Conservation (phyloP, 1,139 yeast genomes). For the Protomyces arabidopsidicola region DNA sequence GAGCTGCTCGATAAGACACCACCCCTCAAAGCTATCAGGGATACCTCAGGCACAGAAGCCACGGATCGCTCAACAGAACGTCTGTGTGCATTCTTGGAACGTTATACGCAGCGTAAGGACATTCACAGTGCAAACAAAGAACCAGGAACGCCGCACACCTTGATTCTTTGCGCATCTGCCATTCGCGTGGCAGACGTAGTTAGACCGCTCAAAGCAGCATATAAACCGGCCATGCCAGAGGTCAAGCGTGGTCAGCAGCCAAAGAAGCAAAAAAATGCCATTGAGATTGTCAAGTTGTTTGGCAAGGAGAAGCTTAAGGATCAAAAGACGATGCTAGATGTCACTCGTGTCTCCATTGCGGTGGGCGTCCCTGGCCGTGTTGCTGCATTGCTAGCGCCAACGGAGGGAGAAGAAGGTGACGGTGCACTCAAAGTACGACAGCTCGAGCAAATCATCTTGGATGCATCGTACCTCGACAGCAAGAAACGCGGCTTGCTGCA, state of each 20-base stretch:
- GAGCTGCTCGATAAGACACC: slow-evolving; percentile 5
- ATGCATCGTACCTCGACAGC: slow-evolving; percentile 10
- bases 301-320: slow-evolving; percentile 12
- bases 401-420: not conserved
- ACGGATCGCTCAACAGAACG: not conserved
- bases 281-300: slow-evolving; percentile 4
- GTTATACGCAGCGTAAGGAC: slow-evolving; percentile 7
- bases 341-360: slow-evolving; percentile 9
- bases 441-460: slow-evolving; percentile 17
- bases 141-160: slow-evolving; percentile 19
- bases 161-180: slow-evolving; percentile 14
- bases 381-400: not conserved
- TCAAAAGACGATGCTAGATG: slow-evolving; percentile 1
- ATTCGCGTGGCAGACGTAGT: slow-evolving; percentile 20
- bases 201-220: slow-evolving; percentile 8
- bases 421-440: slow-evolving; percentile 8
- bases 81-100: not conserved
- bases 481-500: slow-evolving; percentile 10
- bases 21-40: not conserved
- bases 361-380: slow-evolving; percentile 22
- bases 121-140: slow-evolving; percentile 4
- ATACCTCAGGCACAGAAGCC: not conserved
- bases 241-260: not conserved
- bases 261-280: not conserved
- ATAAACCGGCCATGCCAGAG: not conserved